Percentiles rank a stretch among this genome's conserved stretches.
phyloP scores from a whole-genome alignment of 495 filamentous ascomycete species.

The Geopyxis carbonaria region DNA sequence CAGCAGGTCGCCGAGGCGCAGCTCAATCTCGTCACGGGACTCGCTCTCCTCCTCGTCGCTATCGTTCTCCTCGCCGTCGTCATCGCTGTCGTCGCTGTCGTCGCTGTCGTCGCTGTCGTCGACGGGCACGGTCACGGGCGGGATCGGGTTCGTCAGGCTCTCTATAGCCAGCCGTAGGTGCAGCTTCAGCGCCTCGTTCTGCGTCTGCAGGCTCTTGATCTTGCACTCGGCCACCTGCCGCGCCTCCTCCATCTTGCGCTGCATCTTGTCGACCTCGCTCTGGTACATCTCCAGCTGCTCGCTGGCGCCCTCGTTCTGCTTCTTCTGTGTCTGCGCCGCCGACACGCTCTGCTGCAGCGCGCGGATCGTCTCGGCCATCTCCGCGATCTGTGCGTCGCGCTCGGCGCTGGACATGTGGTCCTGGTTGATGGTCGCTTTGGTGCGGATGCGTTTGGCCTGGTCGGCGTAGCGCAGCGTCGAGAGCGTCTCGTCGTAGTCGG shows the following conservation, averaged over 20 bases:
- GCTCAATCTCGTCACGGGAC: slow-evolving; percentile 43
- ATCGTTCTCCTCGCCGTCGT: slow-evolving; percentile 28
- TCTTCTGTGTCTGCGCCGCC: slow-evolving; percentile 37
- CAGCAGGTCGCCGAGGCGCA: slow-evolving; percentile 51
- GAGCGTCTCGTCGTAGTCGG: slow-evolving; percentile 93
- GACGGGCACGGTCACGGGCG: slow-evolving; percentile 26
- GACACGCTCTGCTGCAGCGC: slow-evolving; percentile 59
- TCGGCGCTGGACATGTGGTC: slow-evolving; percentile 72
- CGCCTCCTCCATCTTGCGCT: slow-evolving; percentile 84
- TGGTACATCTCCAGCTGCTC: slow-evolving; percentile 87
- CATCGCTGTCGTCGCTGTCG: slow-evolving; percentile 29
- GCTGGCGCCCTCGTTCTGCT: slow-evolving; percentile 30
- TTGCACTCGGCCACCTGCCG: slow-evolving; percentile 76
- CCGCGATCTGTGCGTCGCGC: slow-evolving; percentile 78
- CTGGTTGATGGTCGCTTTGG: slow-evolving; percentile 90
- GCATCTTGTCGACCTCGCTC: slow-evolving; percentile 64
- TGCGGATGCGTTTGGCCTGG: slow-evolving; percentile 94
- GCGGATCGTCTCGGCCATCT: slow-evolving; percentile 88
- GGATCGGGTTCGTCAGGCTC: slow-evolving; percentile 76
- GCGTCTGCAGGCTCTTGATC: slow-evolving; percentile 65
- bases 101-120: slow-evolving; percentile 27
- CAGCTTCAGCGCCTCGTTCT: slow-evolving; percentile 74
- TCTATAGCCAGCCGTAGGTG: slow-evolving; percentile 78
- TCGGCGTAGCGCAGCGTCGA: slow-evolving; percentile 93
- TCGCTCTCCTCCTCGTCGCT: slow-evolving; percentile 36